Conservation (phyloP, 169 alveolate genomes). For the Plasmodium knowlesi region DNA sequence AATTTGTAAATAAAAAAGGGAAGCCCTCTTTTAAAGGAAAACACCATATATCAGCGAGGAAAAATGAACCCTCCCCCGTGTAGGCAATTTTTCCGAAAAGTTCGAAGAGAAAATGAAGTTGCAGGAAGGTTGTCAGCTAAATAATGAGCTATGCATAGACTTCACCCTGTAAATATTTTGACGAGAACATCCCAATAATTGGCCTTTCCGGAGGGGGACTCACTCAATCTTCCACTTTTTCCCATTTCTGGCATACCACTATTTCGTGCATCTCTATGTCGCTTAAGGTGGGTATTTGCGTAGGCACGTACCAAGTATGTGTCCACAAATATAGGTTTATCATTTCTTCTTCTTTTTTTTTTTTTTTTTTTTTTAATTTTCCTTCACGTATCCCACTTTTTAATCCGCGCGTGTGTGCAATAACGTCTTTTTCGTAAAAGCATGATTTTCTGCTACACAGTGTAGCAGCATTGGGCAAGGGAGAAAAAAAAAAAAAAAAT, state of each 20-base stretch:
- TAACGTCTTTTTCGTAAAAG: background rate
- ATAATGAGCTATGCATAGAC: slow-evolving; percentile 65
- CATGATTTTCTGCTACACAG: background rate
- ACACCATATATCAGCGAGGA: background rate
- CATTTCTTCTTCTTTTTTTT: background rate
- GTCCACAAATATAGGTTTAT: background rate
- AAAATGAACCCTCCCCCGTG: background rate
- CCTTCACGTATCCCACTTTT: background rate
- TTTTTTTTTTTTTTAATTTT: background rate
- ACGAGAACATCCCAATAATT: background rate
- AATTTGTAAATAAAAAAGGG: background rate
- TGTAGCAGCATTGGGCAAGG: background rate
- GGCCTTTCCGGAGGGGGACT: background rate
- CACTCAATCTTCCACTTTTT: background rate
- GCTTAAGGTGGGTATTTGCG: background rate
- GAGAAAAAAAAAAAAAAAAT: slow-evolving; percentile 18
- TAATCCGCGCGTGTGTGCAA: background rate
- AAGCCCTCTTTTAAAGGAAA: background rate
- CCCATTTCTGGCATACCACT: background rate
- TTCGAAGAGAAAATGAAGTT: slow-evolving; percentile 53
- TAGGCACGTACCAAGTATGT: background rate
- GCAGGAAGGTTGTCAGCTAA: slow-evolving; percentile 68
- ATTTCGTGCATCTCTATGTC: background rate
- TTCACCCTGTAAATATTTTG: slow-evolving; percentile 3
- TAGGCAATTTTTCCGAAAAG: slow-evolving; percentile 71